Evolutionary conservation across 139 green algal genomes (phyloP).

Genomic region (Nannochloris sp.): DNA sequence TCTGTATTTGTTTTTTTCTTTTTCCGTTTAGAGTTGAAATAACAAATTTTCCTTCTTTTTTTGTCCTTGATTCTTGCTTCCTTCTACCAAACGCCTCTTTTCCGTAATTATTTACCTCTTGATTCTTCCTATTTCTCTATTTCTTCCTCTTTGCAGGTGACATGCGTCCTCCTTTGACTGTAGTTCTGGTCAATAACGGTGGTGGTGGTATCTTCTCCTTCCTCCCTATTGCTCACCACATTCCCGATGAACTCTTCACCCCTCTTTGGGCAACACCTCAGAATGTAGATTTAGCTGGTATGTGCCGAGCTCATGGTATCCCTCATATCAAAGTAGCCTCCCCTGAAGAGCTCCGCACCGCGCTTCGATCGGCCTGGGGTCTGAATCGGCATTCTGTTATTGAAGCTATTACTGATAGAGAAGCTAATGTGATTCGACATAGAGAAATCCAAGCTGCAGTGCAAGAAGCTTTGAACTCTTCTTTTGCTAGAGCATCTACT

Average conservation of each 20-base stretch:
- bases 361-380: conserved; percentile 65
- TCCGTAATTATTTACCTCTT: conserved; percentile 40
- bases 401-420: conserved; percentile 62
- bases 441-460: conserved; percentile 45
- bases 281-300: conserved; percentile 70
- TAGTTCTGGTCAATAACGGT: conserved; percentile 93
- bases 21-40: no score
- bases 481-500: neutral
- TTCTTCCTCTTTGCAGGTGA: conserved; percentile 32
- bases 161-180: conserved; percentile 70
- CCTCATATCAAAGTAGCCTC: conserved; percentile 59
- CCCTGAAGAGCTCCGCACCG: conserved; percentile 42
- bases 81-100: no score
- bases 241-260: conserved; percentile 66
- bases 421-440: conserved; percentile 70
- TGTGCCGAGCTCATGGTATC: conserved; percentile 74
- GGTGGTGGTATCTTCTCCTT: conserved; percentile 97
- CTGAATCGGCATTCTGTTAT: conserved; percentile 80
- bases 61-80: no score
- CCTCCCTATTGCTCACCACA: conserved; percentile 71
- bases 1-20: neutral
- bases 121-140: neutral
- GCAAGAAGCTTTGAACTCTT: neutral
- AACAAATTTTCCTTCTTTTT: neutral
- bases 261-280: conserved; percentile 88